Evolutionary conservation across 148 eudicot species (phyloP).

Genomic region (Gaultheria prostrata): DNA sequence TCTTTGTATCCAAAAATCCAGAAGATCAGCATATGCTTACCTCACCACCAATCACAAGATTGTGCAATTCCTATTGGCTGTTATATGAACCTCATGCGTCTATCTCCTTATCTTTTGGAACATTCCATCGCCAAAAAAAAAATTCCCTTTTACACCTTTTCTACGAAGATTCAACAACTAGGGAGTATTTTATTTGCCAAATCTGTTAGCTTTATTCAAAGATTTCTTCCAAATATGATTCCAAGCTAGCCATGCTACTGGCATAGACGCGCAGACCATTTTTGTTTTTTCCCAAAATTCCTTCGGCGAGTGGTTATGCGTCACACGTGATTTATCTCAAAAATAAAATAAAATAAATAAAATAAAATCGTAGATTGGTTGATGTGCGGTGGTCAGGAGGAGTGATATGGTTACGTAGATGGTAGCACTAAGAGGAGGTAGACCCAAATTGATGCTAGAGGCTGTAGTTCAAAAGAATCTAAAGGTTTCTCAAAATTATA

Average conservation of each 20-base stretch:
- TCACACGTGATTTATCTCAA: too few species aligned
- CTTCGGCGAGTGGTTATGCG: too few species aligned
- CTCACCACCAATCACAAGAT: slow-evolving; percentile 9
- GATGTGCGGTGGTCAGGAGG: too few species aligned
- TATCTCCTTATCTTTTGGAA: slow-evolving; percentile 30
- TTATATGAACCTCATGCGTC: slow-evolving; percentile 17
- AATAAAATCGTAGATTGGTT: too few species aligned
- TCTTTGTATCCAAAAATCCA: not conserved
- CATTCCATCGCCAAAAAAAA: slow-evolving; percentile 23
- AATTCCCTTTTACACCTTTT: not conserved
- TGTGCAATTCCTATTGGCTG: slow-evolving; percentile 15
- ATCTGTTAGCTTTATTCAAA: slow-evolving; percentile 11
- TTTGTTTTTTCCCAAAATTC: too few species aligned
- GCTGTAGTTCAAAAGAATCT: too few species aligned
- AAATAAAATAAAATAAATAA: too few species aligned
- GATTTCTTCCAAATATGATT: slow-evolving; percentile 17
- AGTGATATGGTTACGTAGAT: too few species aligned
- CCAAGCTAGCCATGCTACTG: not conserved
- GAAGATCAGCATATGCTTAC: slow-evolving; percentile 3
- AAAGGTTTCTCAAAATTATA: too few species aligned
- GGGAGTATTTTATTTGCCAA: not conserved
- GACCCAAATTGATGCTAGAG: too few species aligned
- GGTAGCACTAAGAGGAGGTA: too few species aligned
- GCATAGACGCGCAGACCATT: not conserved
- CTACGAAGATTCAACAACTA: slow-evolving; percentile 5